Evolutionary conservation across 2,329 filamentous ascomycete genomes (phyloP).

Genomic region (Westerdykella sp.): DNA sequence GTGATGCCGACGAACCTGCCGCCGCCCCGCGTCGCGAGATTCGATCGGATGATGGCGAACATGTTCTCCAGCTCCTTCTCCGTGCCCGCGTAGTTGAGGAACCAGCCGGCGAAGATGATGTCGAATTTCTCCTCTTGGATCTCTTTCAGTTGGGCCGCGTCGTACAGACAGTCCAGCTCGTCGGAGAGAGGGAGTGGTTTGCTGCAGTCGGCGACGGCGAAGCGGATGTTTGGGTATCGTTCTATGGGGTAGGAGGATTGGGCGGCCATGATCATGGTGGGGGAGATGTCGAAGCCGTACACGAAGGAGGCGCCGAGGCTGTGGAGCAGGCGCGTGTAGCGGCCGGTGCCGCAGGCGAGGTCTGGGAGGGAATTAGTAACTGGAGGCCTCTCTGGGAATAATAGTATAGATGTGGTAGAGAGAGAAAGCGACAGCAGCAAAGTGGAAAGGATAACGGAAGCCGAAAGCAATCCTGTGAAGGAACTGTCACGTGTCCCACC

Average conservation of each 20-base stretch:
- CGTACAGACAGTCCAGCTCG: too few species aligned
- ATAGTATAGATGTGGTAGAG: background rate
- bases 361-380: constrained; percentile 9
- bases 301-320: constrained; percentile 17
- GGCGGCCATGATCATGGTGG: constrained; percentile 20
- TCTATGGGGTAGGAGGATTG: constrained; percentile 11
- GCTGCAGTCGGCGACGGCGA: constrained; percentile 22
- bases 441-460: background rate
- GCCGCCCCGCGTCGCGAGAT: constrained; percentile 8
- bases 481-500: background rate
- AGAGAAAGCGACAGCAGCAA: too few species aligned
- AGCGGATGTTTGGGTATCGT: constrained; percentile 12
- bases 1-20: constrained; percentile 22
- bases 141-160: background rate
- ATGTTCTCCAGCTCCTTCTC: constrained; percentile 16
- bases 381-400: background rate
- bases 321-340: constrained; percentile 19
- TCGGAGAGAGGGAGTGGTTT: constrained; percentile 2
- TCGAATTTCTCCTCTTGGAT: constrained; percentile 9
- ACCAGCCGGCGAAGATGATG: constrained; percentile 27
- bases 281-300: constrained; percentile 24
- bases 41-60: constrained; percentile 17
- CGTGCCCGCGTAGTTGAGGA: constrained; percentile 27
- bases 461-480: too few species aligned
- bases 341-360: constrained; percentile 27